Conservation (phyloP, 1,284 basidiomycete species). For the Cryptococcus wingfieldii region DNA sequence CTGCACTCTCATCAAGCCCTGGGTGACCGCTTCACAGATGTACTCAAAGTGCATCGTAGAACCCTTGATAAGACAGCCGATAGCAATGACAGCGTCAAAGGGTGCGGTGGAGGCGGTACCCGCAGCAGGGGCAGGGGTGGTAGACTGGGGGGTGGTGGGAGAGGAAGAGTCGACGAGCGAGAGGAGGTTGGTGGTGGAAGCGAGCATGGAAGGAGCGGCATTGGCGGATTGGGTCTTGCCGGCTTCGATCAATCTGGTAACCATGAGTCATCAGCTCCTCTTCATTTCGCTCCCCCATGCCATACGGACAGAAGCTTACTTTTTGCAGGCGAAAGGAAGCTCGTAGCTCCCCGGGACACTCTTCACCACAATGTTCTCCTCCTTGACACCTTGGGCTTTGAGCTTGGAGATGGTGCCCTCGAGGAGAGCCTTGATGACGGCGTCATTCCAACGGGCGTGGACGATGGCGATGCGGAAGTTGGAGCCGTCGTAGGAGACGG, state of each 20-base stretch:
- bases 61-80: conserved; percentile 97
- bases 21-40: conserved; percentile 87
- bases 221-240: conserved; percentile 44
- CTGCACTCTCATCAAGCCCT: conserved; percentile 90
- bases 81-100: conserved; percentile 92
- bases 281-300: background rate
- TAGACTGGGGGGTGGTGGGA: conserved; percentile 48
- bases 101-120: conserved; percentile 57
- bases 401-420: conserved; percentile 71
- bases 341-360: conserved; percentile 92
- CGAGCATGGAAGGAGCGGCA: conserved; percentile 44
- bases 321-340: conserved; percentile 80
- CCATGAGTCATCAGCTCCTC: background rate
- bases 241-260: conserved; percentile 31
- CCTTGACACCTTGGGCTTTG: conserved; percentile 78
- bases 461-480: conserved; percentile 79
- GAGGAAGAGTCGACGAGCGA: conserved; percentile 69
- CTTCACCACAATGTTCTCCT: conserved; percentile 83
- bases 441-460: conserved; percentile 88
- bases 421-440: conserved; percentile 77
- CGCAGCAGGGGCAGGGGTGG: conserved; percentile 46
- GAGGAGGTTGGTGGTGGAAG: conserved; percentile 43
- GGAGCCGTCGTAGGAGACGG: conserved; percentile 68
- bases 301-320: conserved; percentile 44
- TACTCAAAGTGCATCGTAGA: conserved; percentile 98